Percentiles rank a stretch among this genome's conserved stretches.
Conservation (phyloP, 1,284 basidiomycete genomes). For the Ustilago curta region DNA sequence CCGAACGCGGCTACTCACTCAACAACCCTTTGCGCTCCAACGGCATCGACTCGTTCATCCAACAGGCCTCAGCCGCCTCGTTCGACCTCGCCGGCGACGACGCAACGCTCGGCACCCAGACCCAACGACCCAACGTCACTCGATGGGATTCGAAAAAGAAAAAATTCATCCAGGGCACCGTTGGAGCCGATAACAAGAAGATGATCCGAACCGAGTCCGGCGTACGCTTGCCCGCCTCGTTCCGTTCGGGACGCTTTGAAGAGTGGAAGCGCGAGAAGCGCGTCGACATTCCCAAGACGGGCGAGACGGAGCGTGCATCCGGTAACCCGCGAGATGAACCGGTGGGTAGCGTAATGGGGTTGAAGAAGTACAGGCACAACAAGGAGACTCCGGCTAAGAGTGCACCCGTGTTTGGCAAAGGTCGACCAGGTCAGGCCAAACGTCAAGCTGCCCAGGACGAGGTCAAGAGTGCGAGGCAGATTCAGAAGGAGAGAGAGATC, state of each 20-base stretch:
- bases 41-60: slow-evolving; percentile 83
- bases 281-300: slow-evolving; percentile 80
- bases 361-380: slow-evolving; percentile 54
- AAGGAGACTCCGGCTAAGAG: slow-evolving; percentile 55
- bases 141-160: slow-evolving; percentile 98
- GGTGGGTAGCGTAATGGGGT: slow-evolving; percentile 72
- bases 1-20: slow-evolving; percentile 79
- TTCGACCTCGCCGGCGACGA: slow-evolving; percentile 86
- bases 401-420: slow-evolving; percentile 44
- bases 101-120: slow-evolving; percentile 69
- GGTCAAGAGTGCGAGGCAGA: slow-evolving; percentile 58
- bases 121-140: slow-evolving; percentile 72
- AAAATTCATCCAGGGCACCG: slow-evolving; percentile 86
- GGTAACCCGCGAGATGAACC: slow-evolving; percentile 17
- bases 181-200: slow-evolving; percentile 92
- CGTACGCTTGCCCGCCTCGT: slow-evolving; percentile 89
- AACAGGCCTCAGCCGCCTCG: slow-evolving; percentile 82
- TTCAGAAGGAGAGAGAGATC: slow-evolving; percentile 58
- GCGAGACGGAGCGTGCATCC: slow-evolving; percentile 76
- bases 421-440: slow-evolving; percentile 47
- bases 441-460: slow-evolving; percentile 51
- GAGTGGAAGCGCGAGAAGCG: slow-evolving; percentile 89
- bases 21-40: slow-evolving; percentile 20
- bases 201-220: slow-evolving; percentile 94
- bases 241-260: slow-evolving; percentile 91